Percentiles rank a stretch among this genome's conserved stretches.
Evolutionary conservation across 2,329 filamentous ascomycete genomes (phyloP).

Genomic region (Aspergillus neotritici): DNA sequence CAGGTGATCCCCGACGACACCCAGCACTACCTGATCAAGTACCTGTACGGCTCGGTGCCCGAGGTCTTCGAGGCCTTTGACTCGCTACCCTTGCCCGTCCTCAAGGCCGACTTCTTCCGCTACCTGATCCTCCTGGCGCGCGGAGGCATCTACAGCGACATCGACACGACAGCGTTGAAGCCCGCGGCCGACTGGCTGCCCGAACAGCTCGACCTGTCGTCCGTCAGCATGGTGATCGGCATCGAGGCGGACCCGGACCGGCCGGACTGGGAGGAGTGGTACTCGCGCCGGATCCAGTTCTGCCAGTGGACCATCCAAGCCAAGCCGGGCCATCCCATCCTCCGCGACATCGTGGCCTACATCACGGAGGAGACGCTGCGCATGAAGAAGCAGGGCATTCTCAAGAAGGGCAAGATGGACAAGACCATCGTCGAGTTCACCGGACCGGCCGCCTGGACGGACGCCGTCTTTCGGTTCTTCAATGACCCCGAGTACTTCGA

Average conservation of each 20-base stretch:
- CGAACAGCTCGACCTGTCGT: constrained; percentile 64
- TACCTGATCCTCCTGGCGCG: constrained; percentile 71
- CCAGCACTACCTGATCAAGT: constrained; percentile 70
- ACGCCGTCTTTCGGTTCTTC: constrained; percentile 85
- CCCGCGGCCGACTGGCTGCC: constrained; percentile 87
- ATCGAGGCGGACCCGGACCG: constrained; percentile 96
- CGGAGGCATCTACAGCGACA: constrained; percentile 82
- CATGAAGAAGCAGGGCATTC: constrained; percentile 61
- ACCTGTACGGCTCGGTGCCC: constrained; percentile 79
- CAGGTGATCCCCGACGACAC: constrained; percentile 94
- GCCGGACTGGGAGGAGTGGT: constrained; percentile 90
- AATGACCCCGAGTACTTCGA: constrained; percentile 88
- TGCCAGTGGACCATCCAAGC: constrained; percentile 98
- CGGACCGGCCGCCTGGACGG: constrained; percentile 90
- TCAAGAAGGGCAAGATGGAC: constrained; percentile 57
- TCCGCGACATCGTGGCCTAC: constrained; percentile 78
- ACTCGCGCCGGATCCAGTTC: constrained; percentile 92
- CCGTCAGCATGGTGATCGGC: constrained; percentile 81
- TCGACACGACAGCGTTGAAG: constrained; percentile 81
- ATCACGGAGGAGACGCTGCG: constrained; percentile 78
- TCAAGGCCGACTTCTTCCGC: constrained; percentile 74
- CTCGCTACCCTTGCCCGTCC: constrained; percentile 64
- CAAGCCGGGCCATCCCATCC: constrained; percentile 87
- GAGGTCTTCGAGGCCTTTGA: constrained; percentile 73
- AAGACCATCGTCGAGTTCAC: constrained; percentile 89